Evolutionary conservation across 78 protist genomes (phyloP).

Genomic region (Dictyostelium capitatum): DNA sequence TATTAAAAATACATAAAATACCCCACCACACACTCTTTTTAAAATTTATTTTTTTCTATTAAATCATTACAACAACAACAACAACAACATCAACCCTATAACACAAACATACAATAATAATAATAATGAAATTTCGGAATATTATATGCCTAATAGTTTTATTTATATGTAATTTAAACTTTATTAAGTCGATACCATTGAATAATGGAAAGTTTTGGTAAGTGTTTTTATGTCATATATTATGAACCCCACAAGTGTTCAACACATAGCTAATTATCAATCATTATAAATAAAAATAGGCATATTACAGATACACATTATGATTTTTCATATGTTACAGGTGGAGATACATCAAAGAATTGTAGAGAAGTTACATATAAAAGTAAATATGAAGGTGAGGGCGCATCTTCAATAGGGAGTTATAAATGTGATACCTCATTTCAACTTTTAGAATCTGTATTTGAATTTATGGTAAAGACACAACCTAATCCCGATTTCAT

Average conservation of each 20-base stretch:
- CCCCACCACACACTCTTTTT: too few relatives aligned
- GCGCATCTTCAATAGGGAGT: constrained; percentile 51
- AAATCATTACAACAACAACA: too few relatives aligned
- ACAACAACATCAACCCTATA: too few relatives aligned
- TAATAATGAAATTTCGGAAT: constrained; percentile 8
- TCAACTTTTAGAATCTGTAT: constrained; percentile 23
- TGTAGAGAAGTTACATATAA: neutral
- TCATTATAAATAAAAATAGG: neutral
- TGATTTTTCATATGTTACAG: constrained; percentile 30
- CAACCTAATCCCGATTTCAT: constrained; percentile 43
- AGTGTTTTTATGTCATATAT: too few relatives aligned
- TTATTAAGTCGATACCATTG: neutral
- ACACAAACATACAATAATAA: too few relatives aligned
- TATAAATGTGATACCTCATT: constrained; percentile 63
- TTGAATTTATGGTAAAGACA: constrained; percentile 33
- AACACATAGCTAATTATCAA: too few relatives aligned
- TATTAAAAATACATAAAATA: too few relatives aligned
- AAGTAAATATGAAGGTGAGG: neutral
- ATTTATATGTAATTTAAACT: neutral
- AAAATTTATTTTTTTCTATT: too few relatives aligned
- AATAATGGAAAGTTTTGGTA: constrained; percentile 14
- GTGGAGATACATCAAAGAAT: constrained; percentile 1
- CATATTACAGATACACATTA: constrained; percentile 72
- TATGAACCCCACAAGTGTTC: too few relatives aligned
- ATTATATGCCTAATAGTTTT: neutral